Evolutionary conservation across 2,329 filamentous ascomycete genomes (phyloP).

Genomic region (Ceratocystis smalleyi): DNA sequence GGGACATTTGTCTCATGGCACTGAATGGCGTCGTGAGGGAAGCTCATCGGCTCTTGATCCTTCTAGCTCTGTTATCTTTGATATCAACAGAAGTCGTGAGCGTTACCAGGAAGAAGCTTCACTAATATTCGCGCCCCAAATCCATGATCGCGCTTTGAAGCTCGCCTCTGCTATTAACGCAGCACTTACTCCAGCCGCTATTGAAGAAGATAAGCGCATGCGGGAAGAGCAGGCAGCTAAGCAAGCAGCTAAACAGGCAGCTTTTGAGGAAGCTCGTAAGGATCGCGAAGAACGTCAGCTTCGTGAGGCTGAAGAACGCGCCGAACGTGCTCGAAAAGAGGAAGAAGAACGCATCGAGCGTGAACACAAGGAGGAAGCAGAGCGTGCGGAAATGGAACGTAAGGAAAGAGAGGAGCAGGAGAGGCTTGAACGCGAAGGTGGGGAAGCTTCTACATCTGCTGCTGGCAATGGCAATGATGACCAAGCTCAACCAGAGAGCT

Average conservation of each 20-base stretch:
- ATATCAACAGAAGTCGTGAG: conserved; percentile 51
- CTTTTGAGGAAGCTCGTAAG: conserved; percentile 33
- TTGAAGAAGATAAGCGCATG: conserved; percentile 52
- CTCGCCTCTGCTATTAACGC: conserved; percentile 52
- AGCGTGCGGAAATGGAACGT: conserved; percentile 45
- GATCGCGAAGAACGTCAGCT: conserved; percentile 52
- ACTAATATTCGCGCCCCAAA: conserved; percentile 55
- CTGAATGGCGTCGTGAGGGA: conserved; percentile 34
- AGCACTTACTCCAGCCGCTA: conserved; percentile 65
- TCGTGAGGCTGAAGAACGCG: conserved; percentile 54
- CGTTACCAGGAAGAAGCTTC: conserved; percentile 85
- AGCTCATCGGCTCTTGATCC: conserved; percentile 40
- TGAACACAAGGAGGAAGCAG: conserved; percentile 28
- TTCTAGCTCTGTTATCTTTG: conserved; percentile 61
- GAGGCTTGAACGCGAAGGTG: conserved; percentile 13
- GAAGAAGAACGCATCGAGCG: conserved; percentile 25
- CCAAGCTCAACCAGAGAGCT: background rate
- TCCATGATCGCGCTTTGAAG: conserved; percentile 50
- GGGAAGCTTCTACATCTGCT: conserved; percentile 32
- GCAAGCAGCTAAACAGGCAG: conserved; percentile 2
- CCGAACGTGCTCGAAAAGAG: conserved; percentile 47
- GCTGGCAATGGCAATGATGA: background rate
- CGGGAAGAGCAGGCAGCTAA: conserved; percentile 31
- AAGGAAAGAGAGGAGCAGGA: conserved; percentile 38
- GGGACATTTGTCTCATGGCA: conserved; percentile 26